phyloP scores from a whole-genome alignment of 352 stramenopile species.

The Phytophthora pseudosyringae region DNA sequence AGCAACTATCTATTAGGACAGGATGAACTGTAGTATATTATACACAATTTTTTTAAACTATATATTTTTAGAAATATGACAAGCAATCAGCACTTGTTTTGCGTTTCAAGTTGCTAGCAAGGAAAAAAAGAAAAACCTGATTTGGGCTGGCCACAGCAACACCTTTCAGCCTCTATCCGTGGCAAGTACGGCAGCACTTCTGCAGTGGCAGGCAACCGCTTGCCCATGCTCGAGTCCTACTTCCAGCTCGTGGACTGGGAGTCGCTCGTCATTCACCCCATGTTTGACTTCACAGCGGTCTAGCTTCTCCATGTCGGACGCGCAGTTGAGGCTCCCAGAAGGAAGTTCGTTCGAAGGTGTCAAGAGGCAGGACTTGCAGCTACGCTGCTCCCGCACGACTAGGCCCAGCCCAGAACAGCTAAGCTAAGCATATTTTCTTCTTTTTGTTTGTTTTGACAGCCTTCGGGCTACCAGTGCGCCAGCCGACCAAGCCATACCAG shows the following conservation, averaged over 20 bases:
- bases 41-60: too few relatives aligned
- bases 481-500: constrained; percentile 9
- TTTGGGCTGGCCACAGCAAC: too few relatives aligned
- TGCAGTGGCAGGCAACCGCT: constrained; percentile 78
- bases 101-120: too few relatives aligned
- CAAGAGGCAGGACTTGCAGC: constrained; percentile 14
- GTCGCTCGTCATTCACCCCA: constrained; percentile 78
- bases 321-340: constrained; percentile 20
- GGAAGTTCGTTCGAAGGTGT: constrained; percentile 22
- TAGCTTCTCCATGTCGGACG: constrained; percentile 24
- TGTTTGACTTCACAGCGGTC: constrained; percentile 69
- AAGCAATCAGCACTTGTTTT: too few relatives aligned
- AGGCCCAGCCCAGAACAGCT: constrained; percentile 14
- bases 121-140: too few relatives aligned
- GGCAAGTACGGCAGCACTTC: constrained; percentile 87
- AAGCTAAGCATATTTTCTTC: constrained; percentile 26
- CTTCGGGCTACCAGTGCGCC: constrained; percentile 19
- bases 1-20: too few relatives aligned
- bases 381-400: constrained; percentile 3
- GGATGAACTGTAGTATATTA: too few relatives aligned
- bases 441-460: constrained; percentile 21
- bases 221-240: constrained; percentile 87
- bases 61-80: too few relatives aligned
- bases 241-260: constrained; percentile 89
- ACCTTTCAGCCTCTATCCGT: constrained; percentile 75